Evolutionary conservation across 805 yeast genomes (phyloP).

Genomic region (Starmerella vaccinii): DNA sequence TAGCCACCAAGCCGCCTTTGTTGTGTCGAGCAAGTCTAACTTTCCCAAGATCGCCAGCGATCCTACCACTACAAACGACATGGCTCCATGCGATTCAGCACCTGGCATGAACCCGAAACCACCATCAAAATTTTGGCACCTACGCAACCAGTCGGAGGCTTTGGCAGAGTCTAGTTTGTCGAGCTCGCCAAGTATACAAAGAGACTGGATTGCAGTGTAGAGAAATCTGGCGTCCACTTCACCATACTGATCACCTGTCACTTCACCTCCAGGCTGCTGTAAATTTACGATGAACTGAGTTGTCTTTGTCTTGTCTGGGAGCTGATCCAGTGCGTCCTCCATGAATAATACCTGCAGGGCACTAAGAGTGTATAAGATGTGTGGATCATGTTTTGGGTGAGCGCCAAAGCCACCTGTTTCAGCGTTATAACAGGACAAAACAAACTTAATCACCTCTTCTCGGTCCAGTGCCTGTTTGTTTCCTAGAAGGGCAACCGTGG

Average conservation of each 20-base stretch:
- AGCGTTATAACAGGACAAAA: conserved; percentile 49
- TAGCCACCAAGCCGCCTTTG: conserved; percentile 63
- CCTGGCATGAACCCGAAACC: conserved; percentile 92
- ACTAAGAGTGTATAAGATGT: conserved; percentile 70
- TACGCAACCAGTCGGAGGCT: conserved; percentile 53
- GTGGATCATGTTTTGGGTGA: conserved; percentile 81
- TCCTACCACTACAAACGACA: conserved; percentile 68
- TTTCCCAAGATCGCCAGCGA: conserved; percentile 58
- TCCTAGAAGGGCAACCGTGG: conserved; percentile 55
- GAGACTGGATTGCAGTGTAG: conserved; percentile 65
- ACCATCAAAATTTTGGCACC: conserved; percentile 87
- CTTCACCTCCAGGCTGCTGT: conserved; percentile 57
- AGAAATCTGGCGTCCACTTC: conserved; percentile 89
- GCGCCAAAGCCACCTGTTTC: conserved; percentile 68
- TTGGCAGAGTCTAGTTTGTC: conserved; percentile 39
- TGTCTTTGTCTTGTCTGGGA: conserved; percentile 30
- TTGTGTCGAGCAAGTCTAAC: conserved; percentile 40
- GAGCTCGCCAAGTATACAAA: conserved; percentile 58
- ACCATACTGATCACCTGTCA: conserved; percentile 84
- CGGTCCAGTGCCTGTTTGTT: conserved; percentile 48
- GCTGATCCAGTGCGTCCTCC: conserved; percentile 45
- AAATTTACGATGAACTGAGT: conserved; percentile 33
- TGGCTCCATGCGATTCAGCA: conserved; percentile 87
- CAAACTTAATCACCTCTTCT: conserved; percentile 56
- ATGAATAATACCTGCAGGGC: conserved; percentile 72